These are phyloP conservation scores for Annona cherimola DNA, from an alignment of 164 flowering plant genomes.

Conservation along the genomic window DNA sequence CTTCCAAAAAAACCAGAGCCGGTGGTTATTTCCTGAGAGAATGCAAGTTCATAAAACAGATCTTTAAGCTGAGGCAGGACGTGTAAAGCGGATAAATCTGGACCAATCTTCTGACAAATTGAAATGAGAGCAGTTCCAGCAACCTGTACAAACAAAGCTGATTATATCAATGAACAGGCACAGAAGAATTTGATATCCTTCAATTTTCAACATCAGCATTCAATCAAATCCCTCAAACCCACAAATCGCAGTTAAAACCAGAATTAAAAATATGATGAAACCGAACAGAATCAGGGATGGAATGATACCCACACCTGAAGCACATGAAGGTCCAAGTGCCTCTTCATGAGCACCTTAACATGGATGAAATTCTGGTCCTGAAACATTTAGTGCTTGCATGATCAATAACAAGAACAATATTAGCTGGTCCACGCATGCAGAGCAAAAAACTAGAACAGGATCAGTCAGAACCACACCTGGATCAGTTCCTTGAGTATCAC, in stretches of 20 bases:
- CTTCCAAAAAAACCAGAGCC: constrained; percentile 36
- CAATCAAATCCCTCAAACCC: background rate
- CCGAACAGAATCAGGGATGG: background rate
- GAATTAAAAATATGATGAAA: background rate
- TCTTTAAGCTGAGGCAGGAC: constrained; percentile 81
- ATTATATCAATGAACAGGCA: background rate
- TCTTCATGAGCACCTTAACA: constrained; percentile 62
- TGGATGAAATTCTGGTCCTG: constrained; percentile 63
- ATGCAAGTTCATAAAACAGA: constrained; percentile 88
- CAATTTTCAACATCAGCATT: background rate
- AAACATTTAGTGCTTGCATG: constrained; percentile 15
- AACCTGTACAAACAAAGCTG: constrained; percentile 41
- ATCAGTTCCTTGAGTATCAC: constrained; percentile 69
- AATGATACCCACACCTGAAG: constrained; percentile 55
- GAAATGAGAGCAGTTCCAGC: constrained; percentile 72
- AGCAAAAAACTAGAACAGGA: background rate
- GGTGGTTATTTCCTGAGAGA: constrained; percentile 49
- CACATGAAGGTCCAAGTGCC: constrained; percentile 48
- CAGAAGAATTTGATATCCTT: no score
- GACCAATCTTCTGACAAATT: constrained; percentile 77
- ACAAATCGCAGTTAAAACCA: background rate
- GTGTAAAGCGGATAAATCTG: constrained; percentile 69
- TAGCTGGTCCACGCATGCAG: background rate
- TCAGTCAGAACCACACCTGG: constrained; percentile 43
- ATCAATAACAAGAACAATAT: constrained; percentile 10